Evolutionary conservation across 805 yeast species (phyloP).

Genomic region (Tetrapisispora pingtungensis): DNA sequence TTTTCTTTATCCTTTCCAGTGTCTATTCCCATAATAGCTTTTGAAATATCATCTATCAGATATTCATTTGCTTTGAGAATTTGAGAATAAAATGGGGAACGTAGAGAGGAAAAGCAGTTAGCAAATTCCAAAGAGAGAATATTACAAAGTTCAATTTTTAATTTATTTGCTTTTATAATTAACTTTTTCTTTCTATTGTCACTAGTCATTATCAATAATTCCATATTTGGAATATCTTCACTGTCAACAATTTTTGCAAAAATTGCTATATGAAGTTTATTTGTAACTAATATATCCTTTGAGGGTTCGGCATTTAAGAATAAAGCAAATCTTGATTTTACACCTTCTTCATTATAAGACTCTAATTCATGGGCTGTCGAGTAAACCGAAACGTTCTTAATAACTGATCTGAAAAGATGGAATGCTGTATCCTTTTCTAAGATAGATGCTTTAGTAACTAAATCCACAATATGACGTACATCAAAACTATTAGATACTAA

Average conservation of each 20-base stretch:
- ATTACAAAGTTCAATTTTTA: constrained; percentile 5
- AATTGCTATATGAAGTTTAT: constrained; percentile 39
- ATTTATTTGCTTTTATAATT: constrained; percentile 10
- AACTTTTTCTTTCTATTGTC: constrained; percentile 3
- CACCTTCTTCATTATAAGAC: constrained; percentile 42
- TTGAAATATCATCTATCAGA: constrained; percentile 9
- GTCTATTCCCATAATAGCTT: not conserved
- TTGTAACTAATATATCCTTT: constrained; percentile 27
- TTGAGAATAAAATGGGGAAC: constrained; percentile 14
- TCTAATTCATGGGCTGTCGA: constrained; percentile 60
- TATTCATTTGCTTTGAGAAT: constrained; percentile 16
- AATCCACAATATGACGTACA: constrained; percentile 49
- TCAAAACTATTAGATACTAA: constrained; percentile 30
- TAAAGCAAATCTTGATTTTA: constrained; percentile 54
- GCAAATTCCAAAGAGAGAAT: constrained; percentile 11
- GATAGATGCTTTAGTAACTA: constrained; percentile 53
- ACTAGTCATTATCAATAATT: constrained; percentile 10
- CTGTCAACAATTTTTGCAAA: constrained; percentile 36
- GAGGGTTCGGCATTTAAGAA: constrained; percentile 50
- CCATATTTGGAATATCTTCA: constrained; percentile 8
- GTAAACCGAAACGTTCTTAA: constrained; percentile 36
- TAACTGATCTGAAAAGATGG: constrained; percentile 58
- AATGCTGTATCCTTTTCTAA: constrained; percentile 75
- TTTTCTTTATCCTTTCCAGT: not conserved
- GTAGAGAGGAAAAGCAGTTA: constrained; percentile 17